A percentile compares a stretch with the other conserved stretches of the same genome.
phyloP scores from a whole-genome alignment of 257 asterid species.

The Jacaranda mimosifolia region DNA sequence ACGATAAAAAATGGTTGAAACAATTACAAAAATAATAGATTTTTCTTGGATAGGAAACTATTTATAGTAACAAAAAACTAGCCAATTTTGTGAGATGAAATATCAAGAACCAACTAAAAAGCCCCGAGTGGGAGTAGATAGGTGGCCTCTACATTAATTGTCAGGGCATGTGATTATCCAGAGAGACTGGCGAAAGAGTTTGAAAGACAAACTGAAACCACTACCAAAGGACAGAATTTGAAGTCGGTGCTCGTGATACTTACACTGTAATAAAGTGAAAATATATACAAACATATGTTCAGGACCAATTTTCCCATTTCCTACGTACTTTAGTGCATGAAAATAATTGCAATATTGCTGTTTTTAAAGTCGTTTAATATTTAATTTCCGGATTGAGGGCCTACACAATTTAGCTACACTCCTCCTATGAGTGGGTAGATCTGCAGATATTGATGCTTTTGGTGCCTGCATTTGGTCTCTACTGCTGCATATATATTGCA shows the following conservation, averaged over 20 bases:
- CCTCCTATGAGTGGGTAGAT: background rate
- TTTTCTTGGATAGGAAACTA: no score
- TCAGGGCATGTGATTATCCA: background rate
- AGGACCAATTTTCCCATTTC: background rate
- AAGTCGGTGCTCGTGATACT: slow-evolving; percentile 50
- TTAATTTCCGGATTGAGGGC: slow-evolving; percentile 23
- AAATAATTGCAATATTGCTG: slow-evolving; percentile 8
- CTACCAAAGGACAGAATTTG: background rate
- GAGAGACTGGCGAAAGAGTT: slow-evolving; percentile 22
- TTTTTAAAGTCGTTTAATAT: background rate
- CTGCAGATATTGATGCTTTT: slow-evolving; percentile 39
- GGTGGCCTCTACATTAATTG: no score
- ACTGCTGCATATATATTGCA: slow-evolving; percentile 15
- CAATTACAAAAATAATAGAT: no score
- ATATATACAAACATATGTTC: background rate
- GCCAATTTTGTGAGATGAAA: no score
- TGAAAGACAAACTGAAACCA: slow-evolving; percentile 33
- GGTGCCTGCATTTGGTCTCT: slow-evolving; percentile 39
- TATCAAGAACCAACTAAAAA: no score
- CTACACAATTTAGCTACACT: background rate
- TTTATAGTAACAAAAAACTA: no score
- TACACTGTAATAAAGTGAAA: background rate
- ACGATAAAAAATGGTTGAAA: no score
- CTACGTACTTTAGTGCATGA: background rate
- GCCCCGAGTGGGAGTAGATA: no score